phyloP scores from a whole-genome alignment of 1,284 basidiomycete genomes.

The Chalciporus sp. region DNA sequence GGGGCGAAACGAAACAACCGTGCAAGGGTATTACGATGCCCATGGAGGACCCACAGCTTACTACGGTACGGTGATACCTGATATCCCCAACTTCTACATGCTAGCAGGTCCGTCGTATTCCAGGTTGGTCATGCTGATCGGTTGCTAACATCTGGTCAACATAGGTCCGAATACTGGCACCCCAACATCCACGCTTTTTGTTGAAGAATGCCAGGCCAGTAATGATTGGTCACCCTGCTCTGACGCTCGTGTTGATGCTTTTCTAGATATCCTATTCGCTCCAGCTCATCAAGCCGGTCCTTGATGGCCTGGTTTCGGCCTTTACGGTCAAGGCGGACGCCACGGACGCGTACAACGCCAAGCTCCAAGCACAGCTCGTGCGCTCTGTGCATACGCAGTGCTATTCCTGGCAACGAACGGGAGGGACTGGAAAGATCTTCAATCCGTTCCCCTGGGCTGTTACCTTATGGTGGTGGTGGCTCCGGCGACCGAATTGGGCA shows the following conservation, averaged over 20 bases:
- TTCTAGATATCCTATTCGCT: slow-evolving; percentile 28
- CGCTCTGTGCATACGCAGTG: slow-evolving; percentile 29
- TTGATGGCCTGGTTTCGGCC: slow-evolving; percentile 26
- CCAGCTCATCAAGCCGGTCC: slow-evolving; percentile 34
- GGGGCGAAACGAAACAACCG: slow-evolving; percentile 28
- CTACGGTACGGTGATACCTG: slow-evolving; percentile 37
- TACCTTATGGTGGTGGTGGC: slow-evolving; percentile 35
- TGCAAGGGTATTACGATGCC: slow-evolving; percentile 37
- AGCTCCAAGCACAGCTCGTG: slow-evolving; percentile 23
- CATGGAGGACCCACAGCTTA: slow-evolving; percentile 41
- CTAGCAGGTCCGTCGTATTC: slow-evolving; percentile 22
- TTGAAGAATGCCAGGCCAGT: slow-evolving; percentile 34
- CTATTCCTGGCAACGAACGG: slow-evolving; percentile 29
- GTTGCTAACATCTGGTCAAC: background rate
- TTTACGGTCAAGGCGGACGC: slow-evolving; percentile 27
- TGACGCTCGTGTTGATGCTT: background rate
- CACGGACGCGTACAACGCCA: slow-evolving; percentile 32
- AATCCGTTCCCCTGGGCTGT: slow-evolving; percentile 33
- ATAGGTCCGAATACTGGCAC: slow-evolving; percentile 37
- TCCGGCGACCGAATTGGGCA: slow-evolving; percentile 28
- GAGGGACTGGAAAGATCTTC: slow-evolving; percentile 29
- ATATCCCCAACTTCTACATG: slow-evolving; percentile 43
- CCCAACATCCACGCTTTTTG: slow-evolving; percentile 34
- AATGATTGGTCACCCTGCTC: background rate
- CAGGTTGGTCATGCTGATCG: background rate